A percentile compares a stretch with the other conserved stretches of the same genome.
phyloP scores from a whole-genome alignment of 345 rosid genomes.

The Arabidopsis arenosa region DNA sequence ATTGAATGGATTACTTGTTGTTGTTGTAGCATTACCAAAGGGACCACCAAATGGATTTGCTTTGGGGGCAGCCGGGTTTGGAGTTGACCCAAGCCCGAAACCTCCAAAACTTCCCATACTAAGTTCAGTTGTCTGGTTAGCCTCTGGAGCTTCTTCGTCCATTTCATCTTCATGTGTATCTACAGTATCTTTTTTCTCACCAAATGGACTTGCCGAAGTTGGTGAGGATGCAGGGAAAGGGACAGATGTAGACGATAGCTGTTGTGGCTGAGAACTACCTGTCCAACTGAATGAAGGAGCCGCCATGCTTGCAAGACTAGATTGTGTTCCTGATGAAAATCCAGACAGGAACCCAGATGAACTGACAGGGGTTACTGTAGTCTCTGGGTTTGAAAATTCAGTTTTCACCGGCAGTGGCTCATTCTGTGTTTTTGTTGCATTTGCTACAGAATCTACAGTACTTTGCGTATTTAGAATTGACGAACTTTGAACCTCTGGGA shows the following conservation, averaged over 20 bases:
- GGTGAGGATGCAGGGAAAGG: conserved; percentile 47
- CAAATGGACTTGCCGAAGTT: conserved; percentile 46
- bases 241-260: conserved; percentile 41
- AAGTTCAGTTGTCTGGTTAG: conserved; percentile 59
- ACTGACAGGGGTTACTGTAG: conserved; percentile 47
- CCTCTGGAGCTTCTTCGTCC: conserved; percentile 97
- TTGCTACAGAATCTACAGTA: conserved; percentile 43
- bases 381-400: conserved; percentile 52
- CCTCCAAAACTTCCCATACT: conserved; percentile 70
- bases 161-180: conserved; percentile 86
- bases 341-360: conserved; percentile 47
- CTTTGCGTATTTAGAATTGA: conserved; percentile 36
- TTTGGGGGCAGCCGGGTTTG: conserved; percentile 56
- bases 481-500: conserved; percentile 50
- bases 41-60: conserved; percentile 76
- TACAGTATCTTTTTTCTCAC: conserved; percentile 52
- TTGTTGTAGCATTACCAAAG: conserved; percentile 63
- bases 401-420: conserved; percentile 43
- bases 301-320: conserved; percentile 40
- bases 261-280: conserved; percentile 56
- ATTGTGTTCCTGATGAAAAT: conserved; percentile 52
- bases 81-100: conserved; percentile 75
- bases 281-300: conserved; percentile 49
- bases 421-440: conserved; percentile 41
- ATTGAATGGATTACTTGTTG: conserved; percentile 61